Conservation (phyloP, 345 rosid species). For the Eutrema yunnanense region DNA sequence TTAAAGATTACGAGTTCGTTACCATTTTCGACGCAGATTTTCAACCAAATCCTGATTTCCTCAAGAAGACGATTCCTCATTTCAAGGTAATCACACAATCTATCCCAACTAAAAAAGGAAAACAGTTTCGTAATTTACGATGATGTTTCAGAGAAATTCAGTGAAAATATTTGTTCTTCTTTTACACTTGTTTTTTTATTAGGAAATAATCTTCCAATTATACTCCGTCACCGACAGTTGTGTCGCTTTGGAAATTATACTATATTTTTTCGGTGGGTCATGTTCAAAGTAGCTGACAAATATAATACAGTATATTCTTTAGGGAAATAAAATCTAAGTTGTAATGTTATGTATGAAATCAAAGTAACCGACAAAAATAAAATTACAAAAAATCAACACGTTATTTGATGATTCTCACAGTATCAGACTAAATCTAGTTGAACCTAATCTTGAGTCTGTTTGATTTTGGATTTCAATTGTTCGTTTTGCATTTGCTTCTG, state of each 20-base stretch:
- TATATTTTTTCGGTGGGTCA: conserved; percentile 7
- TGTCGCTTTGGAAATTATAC: background rate
- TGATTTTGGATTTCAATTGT: background rate
- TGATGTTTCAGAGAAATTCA: conserved; percentile 18
- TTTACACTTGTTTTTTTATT: background rate
- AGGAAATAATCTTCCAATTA: background rate
- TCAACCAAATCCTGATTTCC: conserved; percentile 79
- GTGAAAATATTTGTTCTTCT: background rate
- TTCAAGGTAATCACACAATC: conserved; percentile 48
- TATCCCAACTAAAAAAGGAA: background rate
- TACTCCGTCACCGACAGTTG: conserved; percentile 27
- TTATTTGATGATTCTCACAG: background rate
- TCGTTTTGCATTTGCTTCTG: background rate
- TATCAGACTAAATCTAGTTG: background rate
- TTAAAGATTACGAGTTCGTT: conserved; percentile 71
- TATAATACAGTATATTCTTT: background rate
- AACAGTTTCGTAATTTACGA: background rate
- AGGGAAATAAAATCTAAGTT: background rate
- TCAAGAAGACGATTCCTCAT: conserved; percentile 70
- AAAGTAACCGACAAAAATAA: conserved; percentile 4
- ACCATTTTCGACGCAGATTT: conserved; percentile 84
- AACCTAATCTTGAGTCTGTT: background rate
- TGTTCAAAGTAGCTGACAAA: conserved; percentile 17
- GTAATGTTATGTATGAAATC: background rate
- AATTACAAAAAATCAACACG: conserved; percentile 7